Evolutionary conservation across 1,284 basidiomycete species (phyloP).

Genomic region (Sparassis latifolia): DNA sequence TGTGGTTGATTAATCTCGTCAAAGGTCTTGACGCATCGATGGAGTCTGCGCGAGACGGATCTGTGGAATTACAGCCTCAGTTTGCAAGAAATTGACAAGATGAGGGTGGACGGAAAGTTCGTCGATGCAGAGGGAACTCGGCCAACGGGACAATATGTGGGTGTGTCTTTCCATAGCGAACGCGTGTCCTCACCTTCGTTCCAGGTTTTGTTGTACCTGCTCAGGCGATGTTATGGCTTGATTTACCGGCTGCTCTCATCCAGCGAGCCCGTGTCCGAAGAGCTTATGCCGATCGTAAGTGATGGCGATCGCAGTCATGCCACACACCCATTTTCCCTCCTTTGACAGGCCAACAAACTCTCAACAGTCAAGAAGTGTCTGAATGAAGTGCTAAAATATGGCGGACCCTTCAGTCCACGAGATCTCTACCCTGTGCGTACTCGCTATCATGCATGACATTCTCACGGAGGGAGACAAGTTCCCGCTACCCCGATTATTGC

Average conservation of each 20-base stretch:
- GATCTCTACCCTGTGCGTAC: constrained; percentile 87
- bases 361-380: constrained; percentile 94
- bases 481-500: too few relatives aligned
- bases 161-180: constrained; percentile 19
- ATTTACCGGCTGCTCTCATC: constrained; percentile 93
- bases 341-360: constrained; percentile 78
- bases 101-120: constrained; percentile 96
- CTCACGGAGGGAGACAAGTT: too few relatives aligned
- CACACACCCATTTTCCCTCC: not conserved
- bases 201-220: constrained; percentile 86
- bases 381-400: constrained; percentile 96
- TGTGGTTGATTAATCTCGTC: not conserved
- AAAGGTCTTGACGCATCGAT: constrained; percentile 79
- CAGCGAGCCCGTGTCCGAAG: constrained; percentile 98
- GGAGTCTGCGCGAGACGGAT: constrained; percentile 96
- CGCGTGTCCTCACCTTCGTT: not conserved
- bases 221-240: constrained; percentile 93
- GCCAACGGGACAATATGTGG: constrained; percentile 85
- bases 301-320: not conserved
- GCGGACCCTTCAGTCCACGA: constrained; percentile 90
- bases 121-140: constrained; percentile 91
- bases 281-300: constrained; percentile 91
- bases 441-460: not conserved
- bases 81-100: constrained; percentile 94
- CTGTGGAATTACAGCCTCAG: constrained; percentile 92